Evolutionary conservation across 2,329 filamentous ascomycete genomes (phyloP).

Genomic region (Aspergillus hortae): DNA sequence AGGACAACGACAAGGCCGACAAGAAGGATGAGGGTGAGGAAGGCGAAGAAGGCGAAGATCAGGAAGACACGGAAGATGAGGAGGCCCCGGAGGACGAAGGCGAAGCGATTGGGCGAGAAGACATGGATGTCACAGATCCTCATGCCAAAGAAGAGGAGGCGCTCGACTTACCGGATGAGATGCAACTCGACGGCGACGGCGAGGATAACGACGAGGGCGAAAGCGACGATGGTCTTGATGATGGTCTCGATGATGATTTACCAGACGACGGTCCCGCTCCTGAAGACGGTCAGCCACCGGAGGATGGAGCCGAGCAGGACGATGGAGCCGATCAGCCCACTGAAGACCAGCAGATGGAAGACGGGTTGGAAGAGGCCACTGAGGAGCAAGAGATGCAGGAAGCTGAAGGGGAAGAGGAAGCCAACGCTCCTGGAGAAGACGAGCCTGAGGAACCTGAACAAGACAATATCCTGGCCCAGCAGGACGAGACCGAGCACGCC

Average conservation of each 20-base stretch:
- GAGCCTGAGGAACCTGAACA: conserved; percentile 53
- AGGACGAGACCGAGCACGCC: conserved; percentile 50
- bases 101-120: conserved; percentile 60
- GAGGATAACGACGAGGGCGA: conserved; percentile 51
- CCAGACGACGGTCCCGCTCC: conserved; percentile 39
- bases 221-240: conserved; percentile 41
- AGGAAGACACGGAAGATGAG: conserved; percentile 50
- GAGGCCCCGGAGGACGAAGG: conserved; percentile 56
- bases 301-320: conserved; percentile 28
- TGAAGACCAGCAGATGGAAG: conserved; percentile 29
- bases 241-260: conserved; percentile 32
- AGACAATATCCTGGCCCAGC: conserved; percentile 43
- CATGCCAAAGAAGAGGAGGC: conserved; percentile 78
- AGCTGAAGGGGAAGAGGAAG: conserved; percentile 47
- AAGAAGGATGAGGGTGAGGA: conserved; percentile 47
- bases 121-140: conserved; percentile 65
- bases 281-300: conserved; percentile 33
- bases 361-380: conserved; percentile 41
- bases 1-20: conserved; percentile 44
- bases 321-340: conserved; percentile 25
- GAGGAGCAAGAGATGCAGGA: conserved; percentile 35
- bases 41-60: conserved; percentile 60
- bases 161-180: conserved; percentile 80
- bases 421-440: conserved; percentile 36
- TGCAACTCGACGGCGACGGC: conserved; percentile 72